Evolutionary conservation across 768 basidiomycete genomes (phyloP).

Genomic region (Punctularia strigosozonata): DNA sequence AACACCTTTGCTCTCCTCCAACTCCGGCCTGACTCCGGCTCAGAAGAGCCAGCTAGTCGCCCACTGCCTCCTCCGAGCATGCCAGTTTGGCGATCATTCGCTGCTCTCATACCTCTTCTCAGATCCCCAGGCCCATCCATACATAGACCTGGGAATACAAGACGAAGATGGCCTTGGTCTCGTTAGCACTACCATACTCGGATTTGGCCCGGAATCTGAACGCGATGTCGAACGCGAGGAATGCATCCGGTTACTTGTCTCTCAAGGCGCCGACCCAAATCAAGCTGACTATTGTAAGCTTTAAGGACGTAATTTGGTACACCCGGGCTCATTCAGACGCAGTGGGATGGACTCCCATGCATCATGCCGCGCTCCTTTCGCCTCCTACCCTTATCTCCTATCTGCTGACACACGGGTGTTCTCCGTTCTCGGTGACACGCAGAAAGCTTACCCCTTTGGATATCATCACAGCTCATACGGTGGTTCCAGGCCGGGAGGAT

Average conservation of each 20-base stretch:
- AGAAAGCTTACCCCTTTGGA: constrained; percentile 81
- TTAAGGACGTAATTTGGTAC: constrained; percentile 14
- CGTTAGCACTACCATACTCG: constrained; percentile 67
- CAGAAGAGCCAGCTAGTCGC: constrained; percentile 62
- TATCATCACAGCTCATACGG: constrained; percentile 76
- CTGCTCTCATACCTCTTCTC: constrained; percentile 62
- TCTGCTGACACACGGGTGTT: constrained; percentile 87
- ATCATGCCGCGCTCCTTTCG: constrained; percentile 80
- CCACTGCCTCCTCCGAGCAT: constrained; percentile 66
- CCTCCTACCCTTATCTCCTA: constrained; percentile 88
- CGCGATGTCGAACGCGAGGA: constrained; percentile 87
- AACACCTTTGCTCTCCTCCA: constrained; percentile 47
- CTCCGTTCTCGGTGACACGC: constrained; percentile 64
- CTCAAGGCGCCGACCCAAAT: constrained; percentile 62
- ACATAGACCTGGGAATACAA: constrained; percentile 53
- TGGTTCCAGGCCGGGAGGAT: constrained; percentile 73
- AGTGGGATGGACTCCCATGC: constrained; percentile 95
- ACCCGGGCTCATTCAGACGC: constrained; percentile 1
- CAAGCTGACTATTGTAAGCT: constrained; percentile 46
- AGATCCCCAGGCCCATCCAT: constrained; percentile 53
- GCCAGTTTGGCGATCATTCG: constrained; percentile 65
- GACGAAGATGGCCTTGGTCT: constrained; percentile 85
- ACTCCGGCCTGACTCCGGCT: constrained; percentile 53
- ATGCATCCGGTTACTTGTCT: constrained; percentile 67
- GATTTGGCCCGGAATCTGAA: constrained; percentile 73